These are phyloP conservation scores for Eucalyptus regnans DNA, from an alignment of 345 rosid species.

Conservation along the genomic window DNA sequence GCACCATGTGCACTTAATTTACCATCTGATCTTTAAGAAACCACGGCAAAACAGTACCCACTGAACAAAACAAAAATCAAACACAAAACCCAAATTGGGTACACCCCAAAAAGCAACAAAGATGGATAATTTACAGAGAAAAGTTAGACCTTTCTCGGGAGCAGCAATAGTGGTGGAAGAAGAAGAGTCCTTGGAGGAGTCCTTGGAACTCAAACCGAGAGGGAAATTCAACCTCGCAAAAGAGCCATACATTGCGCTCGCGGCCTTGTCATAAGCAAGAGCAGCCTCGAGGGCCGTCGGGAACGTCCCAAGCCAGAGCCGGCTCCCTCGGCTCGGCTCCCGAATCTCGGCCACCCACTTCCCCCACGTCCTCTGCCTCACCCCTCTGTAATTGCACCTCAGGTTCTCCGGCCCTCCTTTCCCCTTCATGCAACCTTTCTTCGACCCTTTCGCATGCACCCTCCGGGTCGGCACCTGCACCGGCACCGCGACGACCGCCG, in stretches of 20 bases:
- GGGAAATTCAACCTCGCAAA: constrained; percentile 10
- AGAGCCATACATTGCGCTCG: constrained; percentile 8
- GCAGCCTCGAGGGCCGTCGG: constrained; percentile 12
- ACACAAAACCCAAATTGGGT: neutral
- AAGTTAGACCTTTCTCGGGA: neutral
- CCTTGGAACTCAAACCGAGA: neutral
- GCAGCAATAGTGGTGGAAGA: neutral
- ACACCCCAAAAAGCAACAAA: neutral
- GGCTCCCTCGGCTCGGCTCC: constrained; percentile 10
- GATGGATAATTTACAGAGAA: neutral
- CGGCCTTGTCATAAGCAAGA: constrained; percentile 11
- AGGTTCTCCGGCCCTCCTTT: constrained; percentile 22
- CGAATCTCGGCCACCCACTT: constrained; percentile 22
- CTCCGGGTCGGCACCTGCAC: constrained; percentile 1
- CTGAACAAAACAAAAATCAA: neutral
- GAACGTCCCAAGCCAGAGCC: constrained; percentile 13
- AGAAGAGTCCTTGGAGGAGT: constrained; percentile 4
- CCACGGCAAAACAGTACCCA: neutral
- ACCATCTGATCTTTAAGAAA: neutral
- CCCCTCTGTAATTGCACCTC: constrained; percentile 13
- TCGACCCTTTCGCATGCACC: constrained; percentile 11
- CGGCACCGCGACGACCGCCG: neutral
- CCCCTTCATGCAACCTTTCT: constrained; percentile 24
- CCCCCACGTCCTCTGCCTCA: constrained; percentile 23
- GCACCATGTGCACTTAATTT: neutral